Evolutionary conservation across 495 filamentous ascomycete species (phyloP), one percentile per base, ranked within the genome.

Genomic region (Lasiosphaeria ovina): DNA sequence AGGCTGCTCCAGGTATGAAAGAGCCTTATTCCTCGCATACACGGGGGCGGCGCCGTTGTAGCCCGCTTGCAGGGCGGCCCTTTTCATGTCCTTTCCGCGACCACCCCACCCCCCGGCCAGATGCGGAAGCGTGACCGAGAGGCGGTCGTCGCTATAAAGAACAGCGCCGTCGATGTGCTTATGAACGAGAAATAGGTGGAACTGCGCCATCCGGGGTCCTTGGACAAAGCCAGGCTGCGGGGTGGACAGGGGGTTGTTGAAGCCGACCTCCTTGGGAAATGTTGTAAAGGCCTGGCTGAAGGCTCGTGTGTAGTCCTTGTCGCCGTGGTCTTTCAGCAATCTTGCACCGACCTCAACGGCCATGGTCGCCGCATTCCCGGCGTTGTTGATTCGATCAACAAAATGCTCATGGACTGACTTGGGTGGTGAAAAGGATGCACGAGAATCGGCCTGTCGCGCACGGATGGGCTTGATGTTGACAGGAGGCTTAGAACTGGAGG

Each of bases 61-160:
- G 36, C 36, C 6, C 36, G 36, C 36, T 11, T 40, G 36, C 36
- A 69, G 17, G 51, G 6, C 48, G 12, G 67, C 71, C 51, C 65
- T 57, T 55, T 52, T 44, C 64, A 73, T 67, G 42, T 64, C 51
- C 40, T 52, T 55, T 7, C 54, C 63, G 3, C 32, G 59, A 6
- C 64, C 62, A 60, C 71, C 70, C 70, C 70, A 75, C 40, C 73
- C 72, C 35, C 72, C 70, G 17, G 65, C 70, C 35, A 75, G 3
- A 24, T 75, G 70, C 35, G 70, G 69, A 12, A 75, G 59, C 6
- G 62, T 62, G 11, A 72, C 6, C 52, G 69, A 70, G 16, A 16
- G 24, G 31, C 55, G 65, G 51, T 73, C 47, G 35, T 72, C 63
- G 57, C 56, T 61, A 45, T 59, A 69, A 36, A 72, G 63, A 31